These are phyloP conservation scores for Colletotrichum noveboracense DNA, from an alignment of 2,329 filamentous ascomycete genomes.

Conservation along the genomic window DNA sequence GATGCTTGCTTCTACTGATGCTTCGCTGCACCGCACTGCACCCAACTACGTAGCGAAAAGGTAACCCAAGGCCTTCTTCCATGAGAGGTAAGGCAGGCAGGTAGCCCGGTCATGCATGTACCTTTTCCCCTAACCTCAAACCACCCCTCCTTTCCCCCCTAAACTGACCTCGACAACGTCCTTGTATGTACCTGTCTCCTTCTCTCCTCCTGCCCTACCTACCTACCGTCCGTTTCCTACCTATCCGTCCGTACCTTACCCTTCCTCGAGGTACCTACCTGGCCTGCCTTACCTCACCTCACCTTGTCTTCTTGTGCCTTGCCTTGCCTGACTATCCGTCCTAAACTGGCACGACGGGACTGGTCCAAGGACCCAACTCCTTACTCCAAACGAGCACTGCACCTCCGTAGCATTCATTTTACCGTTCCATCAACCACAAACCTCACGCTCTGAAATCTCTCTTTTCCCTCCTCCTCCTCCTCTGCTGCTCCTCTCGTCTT, in stretches of 20 bases:
- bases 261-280: neutral
- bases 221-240: neutral
- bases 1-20: neutral
- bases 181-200: neutral
- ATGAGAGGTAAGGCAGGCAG: neutral
- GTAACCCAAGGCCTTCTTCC: neutral
- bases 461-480: neutral
- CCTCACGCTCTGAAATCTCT: neutral
- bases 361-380: neutral
- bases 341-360: neutral
- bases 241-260: neutral
- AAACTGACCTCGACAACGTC: neutral
- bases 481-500: neutral
- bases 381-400: neutral
- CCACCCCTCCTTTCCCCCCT: neutral
- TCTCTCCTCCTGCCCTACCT: neutral
- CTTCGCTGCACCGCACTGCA: neutral
- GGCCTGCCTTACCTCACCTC: neutral
- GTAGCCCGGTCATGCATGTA: neutral
- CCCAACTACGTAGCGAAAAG: neutral
- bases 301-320: neutral
- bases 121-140: neutral
- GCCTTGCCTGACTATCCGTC: neutral
- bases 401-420: neutral
- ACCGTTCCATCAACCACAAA: slow-evolving; percentile 1